These are phyloP conservation scores for Pythium aquatile DNA, from an alignment of 352 stramenopile genomes.

Conservation along the genomic window DNA sequence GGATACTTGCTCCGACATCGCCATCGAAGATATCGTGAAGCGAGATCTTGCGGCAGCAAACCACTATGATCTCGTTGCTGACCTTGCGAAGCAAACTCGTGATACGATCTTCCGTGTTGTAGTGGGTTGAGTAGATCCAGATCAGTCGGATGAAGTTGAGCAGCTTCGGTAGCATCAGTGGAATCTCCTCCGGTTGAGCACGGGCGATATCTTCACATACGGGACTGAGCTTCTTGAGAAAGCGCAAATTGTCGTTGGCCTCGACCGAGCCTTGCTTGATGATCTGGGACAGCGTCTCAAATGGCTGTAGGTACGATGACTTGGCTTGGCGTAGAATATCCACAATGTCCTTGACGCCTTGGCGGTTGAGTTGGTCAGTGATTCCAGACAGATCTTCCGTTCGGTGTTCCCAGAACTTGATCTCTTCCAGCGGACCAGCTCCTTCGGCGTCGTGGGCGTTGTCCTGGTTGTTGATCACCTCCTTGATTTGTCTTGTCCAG, in stretches of 20 bases:
- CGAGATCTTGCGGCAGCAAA: slow-evolving; percentile 89
- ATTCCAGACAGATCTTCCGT: slow-evolving; percentile 93
- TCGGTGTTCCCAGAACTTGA: slow-evolving; percentile 94
- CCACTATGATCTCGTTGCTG: slow-evolving; percentile 93
- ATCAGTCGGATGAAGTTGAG: slow-evolving; percentile 94
- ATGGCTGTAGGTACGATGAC: slow-evolving; percentile 92
- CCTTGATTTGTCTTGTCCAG: slow-evolving; percentile 97
- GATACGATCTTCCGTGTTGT: slow-evolving; percentile 94
- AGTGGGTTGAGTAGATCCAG: slow-evolving; percentile 91
- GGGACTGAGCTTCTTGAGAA: slow-evolving; percentile 90
- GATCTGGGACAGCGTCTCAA: slow-evolving; percentile 90
- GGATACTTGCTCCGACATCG: slow-evolving; percentile 89
- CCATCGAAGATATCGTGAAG: slow-evolving; percentile 91
- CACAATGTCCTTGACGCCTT: slow-evolving; percentile 90
- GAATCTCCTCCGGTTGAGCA: slow-evolving; percentile 88
- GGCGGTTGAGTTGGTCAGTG: slow-evolving; percentile 90
- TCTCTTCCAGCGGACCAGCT: slow-evolving; percentile 92
- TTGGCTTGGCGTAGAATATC: slow-evolving; percentile 86
- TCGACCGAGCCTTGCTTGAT: slow-evolving; percentile 91
- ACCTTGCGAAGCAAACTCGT: slow-evolving; percentile 92
- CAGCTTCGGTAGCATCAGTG: slow-evolving; percentile 88
- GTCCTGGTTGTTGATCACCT: slow-evolving; percentile 96
- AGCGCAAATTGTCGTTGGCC: slow-evolving; percentile 94
- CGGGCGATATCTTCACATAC: slow-evolving; percentile 88
- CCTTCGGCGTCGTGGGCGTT: slow-evolving; percentile 90